A percentile compares a stretch with the other conserved stretches of the same genome.
These are phyloP conservation scores for Austroboletus novae-zelandiae DNA, from an alignment of 1,284 basidiomycete species.

Conservation along the genomic window DNA sequence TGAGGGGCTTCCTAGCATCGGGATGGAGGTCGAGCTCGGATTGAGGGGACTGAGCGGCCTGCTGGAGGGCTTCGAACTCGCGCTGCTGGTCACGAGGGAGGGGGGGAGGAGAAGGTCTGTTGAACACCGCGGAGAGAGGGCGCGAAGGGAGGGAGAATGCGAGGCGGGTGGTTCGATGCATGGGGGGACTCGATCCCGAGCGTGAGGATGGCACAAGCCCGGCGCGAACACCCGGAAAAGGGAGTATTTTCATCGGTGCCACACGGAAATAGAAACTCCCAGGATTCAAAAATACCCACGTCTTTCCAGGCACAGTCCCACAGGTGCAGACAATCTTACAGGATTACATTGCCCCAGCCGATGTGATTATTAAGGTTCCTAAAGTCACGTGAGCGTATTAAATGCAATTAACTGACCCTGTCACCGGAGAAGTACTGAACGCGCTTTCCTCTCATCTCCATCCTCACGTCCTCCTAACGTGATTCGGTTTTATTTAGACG, in stretches of 20 bases:
- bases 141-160: conserved; percentile 3
- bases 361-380: conserved; percentile 5
- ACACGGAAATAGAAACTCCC: background rate
- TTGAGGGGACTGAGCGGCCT: conserved; percentile 55
- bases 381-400: conserved; percentile 13
- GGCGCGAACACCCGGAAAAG: background rate
- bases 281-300: background rate
- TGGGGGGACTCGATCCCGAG: background rate
- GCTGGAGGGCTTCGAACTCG: conserved; percentile 74
- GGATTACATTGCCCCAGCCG: background rate
- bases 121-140: conserved; percentile 34
- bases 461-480: background rate
- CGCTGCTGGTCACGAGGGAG: conserved; percentile 69
- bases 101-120: conserved; percentile 63
- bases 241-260: too few relatives aligned
- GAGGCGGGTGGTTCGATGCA: background rate
- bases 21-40: conserved; percentile 56
- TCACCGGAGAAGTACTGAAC: background rate
- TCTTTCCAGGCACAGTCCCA: conserved; percentile 6
- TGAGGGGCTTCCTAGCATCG: conserved; percentile 58
- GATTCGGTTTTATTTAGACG: conserved; percentile 3
- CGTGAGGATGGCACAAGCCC: too few relatives aligned
- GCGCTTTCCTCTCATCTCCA: background rate
- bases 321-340: background rate
- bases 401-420: conserved; percentile 7